Percentiles rank a stretch among this genome's conserved stretches.
Evolutionary conservation across 176 grass and related monocot genomes (phyloP).

Genomic region (Triticum aestivum): IWGSC_CS_RefSeq_v2.1 NC_057795.1:634989041-634989540

Average conservation of each 20-base stretch:
- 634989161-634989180: slow-evolving; percentile 59
- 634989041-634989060: not conserved
- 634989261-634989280: slow-evolving; percentile 22
- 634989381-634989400: not conserved
- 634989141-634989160: slow-evolving; percentile 55
- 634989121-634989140: slow-evolving; percentile 59
- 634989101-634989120: not conserved
- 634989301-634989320: not conserved
- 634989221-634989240: slow-evolving; percentile 75
- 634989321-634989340: not conserved
- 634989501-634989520: no score
- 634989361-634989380: not conserved
- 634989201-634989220: slow-evolving; percentile 84
- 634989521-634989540: not conserved
- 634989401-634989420: not conserved
- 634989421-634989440: not conserved
- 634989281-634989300: not conserved
- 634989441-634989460: not conserved
- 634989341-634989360: not conserved
- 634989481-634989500: not conserved
- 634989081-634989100: not conserved
- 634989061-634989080: not conserved
- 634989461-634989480: not conserved
- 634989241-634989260: slow-evolving; percentile 90
- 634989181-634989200: slow-evolving; percentile 74